These are phyloP conservation scores for Hymenoscyphus scutula DNA, from an alignment of 2,329 filamentous ascomycete species.

Conservation along the genomic window DNA sequence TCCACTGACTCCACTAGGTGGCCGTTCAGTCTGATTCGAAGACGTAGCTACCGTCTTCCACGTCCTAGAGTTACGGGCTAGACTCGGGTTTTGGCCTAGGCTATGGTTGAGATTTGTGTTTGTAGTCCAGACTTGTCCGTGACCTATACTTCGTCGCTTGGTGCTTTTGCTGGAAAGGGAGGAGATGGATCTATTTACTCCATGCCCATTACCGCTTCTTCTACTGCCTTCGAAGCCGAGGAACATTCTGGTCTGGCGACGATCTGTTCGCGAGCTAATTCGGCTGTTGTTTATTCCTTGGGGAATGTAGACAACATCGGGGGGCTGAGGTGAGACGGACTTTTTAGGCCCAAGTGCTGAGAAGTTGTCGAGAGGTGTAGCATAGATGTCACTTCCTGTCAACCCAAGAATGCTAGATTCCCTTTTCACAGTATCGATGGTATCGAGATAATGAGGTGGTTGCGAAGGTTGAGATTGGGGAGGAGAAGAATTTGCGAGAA, in stretches of 20 bases:
- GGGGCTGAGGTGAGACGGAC: slow-evolving; percentile 7
- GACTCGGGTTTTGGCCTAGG: slow-evolving; percentile 1
- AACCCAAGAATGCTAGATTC: slow-evolving; percentile 22
- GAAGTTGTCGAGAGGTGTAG: slow-evolving; percentile 27
- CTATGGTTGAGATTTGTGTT: not conserved
- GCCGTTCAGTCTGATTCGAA: slow-evolving; percentile 12
- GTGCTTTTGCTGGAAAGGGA: slow-evolving; percentile 15
- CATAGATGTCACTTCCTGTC: slow-evolving; percentile 29
- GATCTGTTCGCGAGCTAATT: slow-evolving; percentile 14
- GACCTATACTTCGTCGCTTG: slow-evolving; percentile 28
- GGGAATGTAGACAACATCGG: slow-evolving; percentile 9
- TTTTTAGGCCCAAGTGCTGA: slow-evolving; percentile 19
- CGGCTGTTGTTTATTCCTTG: slow-evolving; percentile 10
- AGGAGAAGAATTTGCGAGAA: slow-evolving; percentile 6
- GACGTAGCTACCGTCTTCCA: slow-evolving; percentile 26
- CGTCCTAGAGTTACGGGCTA: slow-evolving; percentile 26
- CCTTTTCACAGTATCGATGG: not conserved
- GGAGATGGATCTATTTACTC: slow-evolving; percentile 22
- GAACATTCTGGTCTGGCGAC: slow-evolving; percentile 23
- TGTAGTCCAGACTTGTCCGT: slow-evolving; percentile 26
- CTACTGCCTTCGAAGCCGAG: slow-evolving; percentile 15
- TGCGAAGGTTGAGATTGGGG: not conserved
- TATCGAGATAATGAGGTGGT: not conserved
- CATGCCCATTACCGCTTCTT: slow-evolving; percentile 28
- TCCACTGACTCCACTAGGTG: slow-evolving; percentile 20